Percentiles rank a stretch among this genome's conserved stretches.
Evolutionary conservation across 2,329 filamentous ascomycete species (phyloP).

Genomic region (Cytospora chrysosperma): DNA sequence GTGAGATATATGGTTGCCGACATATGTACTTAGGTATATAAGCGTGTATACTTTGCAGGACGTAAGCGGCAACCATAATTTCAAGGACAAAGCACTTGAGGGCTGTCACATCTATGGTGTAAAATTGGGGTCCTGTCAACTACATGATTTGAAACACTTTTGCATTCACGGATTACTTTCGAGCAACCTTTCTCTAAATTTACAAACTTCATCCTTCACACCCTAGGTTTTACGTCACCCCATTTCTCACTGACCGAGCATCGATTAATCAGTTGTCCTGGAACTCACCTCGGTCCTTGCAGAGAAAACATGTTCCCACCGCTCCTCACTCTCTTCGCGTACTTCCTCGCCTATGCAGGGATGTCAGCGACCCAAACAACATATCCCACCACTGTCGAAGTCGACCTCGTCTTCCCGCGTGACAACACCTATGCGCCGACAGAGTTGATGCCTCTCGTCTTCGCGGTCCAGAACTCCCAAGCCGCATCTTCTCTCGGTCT

Average conservation of each 20-base stretch:
- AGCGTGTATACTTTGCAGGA: too few species aligned
- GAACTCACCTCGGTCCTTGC: neutral
- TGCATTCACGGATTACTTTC: neutral
- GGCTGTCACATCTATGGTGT: too few species aligned
- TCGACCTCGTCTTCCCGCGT: conserved; percentile 33
- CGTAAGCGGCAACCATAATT: too few species aligned
- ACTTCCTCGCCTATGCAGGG: neutral
- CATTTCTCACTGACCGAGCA: neutral
- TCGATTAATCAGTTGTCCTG: neutral
- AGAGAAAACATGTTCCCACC: neutral
- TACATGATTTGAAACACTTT: neutral
- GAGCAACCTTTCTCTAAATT: neutral
- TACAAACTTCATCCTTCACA: neutral
- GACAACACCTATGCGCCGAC: conserved; percentile 32
- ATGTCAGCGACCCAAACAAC: neutral
- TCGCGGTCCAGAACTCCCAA: conserved; percentile 30
- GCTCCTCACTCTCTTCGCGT: neutral
- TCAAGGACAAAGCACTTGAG: too few species aligned
- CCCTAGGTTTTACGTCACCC: neutral
- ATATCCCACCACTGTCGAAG: conserved; percentile 33
- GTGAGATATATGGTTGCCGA: too few species aligned
- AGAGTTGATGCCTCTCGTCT: conserved; percentile 30
- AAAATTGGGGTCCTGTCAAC: too few species aligned
- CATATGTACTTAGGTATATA: too few species aligned
- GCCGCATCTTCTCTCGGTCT: conserved; percentile 24